Conservation (phyloP, 768 basidiomycete species). For the Collybia sordida region DNA sequence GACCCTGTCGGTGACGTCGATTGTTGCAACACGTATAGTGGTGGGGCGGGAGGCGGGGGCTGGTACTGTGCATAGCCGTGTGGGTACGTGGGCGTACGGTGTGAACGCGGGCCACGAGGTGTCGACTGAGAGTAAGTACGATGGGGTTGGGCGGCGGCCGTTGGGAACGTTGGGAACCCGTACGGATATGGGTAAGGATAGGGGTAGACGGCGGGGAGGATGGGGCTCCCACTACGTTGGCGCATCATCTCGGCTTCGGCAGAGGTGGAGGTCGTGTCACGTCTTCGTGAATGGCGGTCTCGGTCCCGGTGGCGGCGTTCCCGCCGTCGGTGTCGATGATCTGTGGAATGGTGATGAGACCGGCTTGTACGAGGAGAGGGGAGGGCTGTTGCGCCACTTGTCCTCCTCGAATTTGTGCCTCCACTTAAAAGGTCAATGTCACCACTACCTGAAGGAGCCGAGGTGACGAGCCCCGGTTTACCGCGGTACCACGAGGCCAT, state of each 20-base stretch:
- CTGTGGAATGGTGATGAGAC: slow-evolving; percentile 9
- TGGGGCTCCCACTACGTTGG: slow-evolving; percentile 13
- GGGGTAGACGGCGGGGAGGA: slow-evolving; percentile 30
- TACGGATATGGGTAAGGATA: slow-evolving; percentile 29
- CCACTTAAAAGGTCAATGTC: slow-evolving; percentile 32
- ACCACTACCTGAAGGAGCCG: slow-evolving; percentile 21
- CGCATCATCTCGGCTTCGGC: slow-evolving; percentile 7
- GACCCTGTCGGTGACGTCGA: slow-evolving; percentile 15
- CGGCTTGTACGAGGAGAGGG: slow-evolving; percentile 11
- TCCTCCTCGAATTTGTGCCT: slow-evolving; percentile 21
- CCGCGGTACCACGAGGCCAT: slow-evolving; percentile 34
- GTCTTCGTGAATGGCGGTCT: slow-evolving; percentile 13
- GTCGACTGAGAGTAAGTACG: slow-evolving; percentile 13
- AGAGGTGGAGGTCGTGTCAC: slow-evolving; percentile 10
- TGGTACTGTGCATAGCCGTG: slow-evolving; percentile 31
- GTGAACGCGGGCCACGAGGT: slow-evolving; percentile 19
- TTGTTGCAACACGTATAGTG: slow-evolving; percentile 23
- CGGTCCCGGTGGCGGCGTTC: slow-evolving; percentile 22
- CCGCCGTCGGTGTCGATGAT: slow-evolving; percentile 19
- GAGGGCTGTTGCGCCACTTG: slow-evolving; percentile 18
- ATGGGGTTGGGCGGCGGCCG: slow-evolving; percentile 8
- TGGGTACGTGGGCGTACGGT: slow-evolving; percentile 22
- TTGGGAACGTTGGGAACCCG: slow-evolving; percentile 12
- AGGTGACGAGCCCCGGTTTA: slow-evolving; percentile 19
- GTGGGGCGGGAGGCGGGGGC: slow-evolving; percentile 25